Evolutionary conservation across 495 filamentous ascomycete genomes (phyloP).

Genomic region (Penicillium cosmopolitanum): DNA sequence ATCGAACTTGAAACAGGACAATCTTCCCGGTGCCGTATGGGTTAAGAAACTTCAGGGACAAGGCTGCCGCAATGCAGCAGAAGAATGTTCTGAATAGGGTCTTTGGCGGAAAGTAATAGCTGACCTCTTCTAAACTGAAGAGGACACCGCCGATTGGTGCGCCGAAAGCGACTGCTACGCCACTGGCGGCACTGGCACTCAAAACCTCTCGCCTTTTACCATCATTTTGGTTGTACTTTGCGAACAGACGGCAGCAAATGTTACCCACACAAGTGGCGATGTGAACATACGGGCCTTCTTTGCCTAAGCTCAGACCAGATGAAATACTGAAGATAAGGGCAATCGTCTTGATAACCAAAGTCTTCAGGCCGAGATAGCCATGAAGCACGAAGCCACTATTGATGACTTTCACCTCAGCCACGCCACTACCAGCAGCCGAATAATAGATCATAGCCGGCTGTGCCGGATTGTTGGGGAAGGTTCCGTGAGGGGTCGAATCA

Average conservation of each 20-base stretch:
- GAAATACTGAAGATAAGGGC: constrained; percentile 86
- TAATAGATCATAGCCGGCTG: constrained; percentile 86
- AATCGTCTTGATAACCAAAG: constrained; percentile 82
- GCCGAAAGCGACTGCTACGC: constrained; percentile 94
- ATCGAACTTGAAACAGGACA: constrained; percentile 92
- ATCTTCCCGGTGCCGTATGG: constrained; percentile 97
- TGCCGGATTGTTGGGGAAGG: constrained; percentile 31
- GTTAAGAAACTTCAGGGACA: constrained; percentile 92
- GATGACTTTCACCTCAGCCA: constrained; percentile 97
- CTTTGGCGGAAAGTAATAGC: constrained; percentile 98
- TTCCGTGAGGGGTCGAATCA: constrained; percentile 29
- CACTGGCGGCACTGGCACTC: constrained; percentile 88
- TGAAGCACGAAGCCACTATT: constrained; percentile 96
- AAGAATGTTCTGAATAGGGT: constrained; percentile 98
- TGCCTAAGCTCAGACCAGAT: constrained; percentile 90
- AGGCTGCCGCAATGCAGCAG: constrained; percentile 89
- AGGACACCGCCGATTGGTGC: constrained; percentile 92
- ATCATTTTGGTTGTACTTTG: constrained; percentile 93
- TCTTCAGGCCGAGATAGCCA: constrained; percentile 90
- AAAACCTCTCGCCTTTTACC: constrained; percentile 89
- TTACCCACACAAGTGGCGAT: constrained; percentile 96
- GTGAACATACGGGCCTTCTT: constrained; percentile 97
- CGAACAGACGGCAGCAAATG: constrained; percentile 88
- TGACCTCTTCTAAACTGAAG: constrained; percentile 93
- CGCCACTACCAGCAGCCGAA: constrained; percentile 92